These are phyloP conservation scores for Phytopythium litorale DNA, from an alignment of 352 stramenopile species.

Conservation along the genomic window DNA sequence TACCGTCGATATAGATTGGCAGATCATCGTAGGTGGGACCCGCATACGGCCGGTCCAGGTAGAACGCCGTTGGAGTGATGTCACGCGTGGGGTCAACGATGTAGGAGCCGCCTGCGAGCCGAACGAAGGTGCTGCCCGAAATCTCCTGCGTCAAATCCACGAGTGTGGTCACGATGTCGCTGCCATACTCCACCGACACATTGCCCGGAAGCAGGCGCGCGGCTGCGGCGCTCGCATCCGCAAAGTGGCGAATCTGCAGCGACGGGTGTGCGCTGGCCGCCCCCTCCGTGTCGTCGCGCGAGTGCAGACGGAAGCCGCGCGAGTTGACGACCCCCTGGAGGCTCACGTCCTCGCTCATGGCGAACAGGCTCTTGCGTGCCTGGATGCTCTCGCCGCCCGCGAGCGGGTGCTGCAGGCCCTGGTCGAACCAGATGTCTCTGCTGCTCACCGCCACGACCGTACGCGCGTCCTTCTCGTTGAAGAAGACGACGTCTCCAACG, in stretches of 20 bases:
- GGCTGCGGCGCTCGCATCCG: constrained; percentile 31
- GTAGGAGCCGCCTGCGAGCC: constrained; percentile 43
- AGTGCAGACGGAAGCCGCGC: constrained; percentile 40
- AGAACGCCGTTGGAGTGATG: constrained; percentile 30
- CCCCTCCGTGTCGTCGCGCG: constrained; percentile 39
- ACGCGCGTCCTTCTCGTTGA: constrained; percentile 44
- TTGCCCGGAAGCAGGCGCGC: constrained; percentile 34
- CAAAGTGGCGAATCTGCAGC: constrained; percentile 49
- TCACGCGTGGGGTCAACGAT: constrained; percentile 35
- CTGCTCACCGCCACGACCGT: constrained; percentile 41
- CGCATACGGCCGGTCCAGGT: constrained; percentile 42
- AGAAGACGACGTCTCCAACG: constrained; percentile 47
- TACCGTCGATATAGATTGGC: constrained; percentile 44
- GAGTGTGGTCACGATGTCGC: constrained; percentile 37
- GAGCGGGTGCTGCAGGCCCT: constrained; percentile 43
- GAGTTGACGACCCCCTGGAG: constrained; percentile 43
- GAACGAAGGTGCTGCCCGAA: constrained; percentile 35
- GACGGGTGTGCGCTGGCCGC: constrained; percentile 26
- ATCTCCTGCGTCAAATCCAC: constrained; percentile 35
- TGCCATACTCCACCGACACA: constrained; percentile 42
- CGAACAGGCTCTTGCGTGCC: constrained; percentile 37
- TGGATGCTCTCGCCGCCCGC: constrained; percentile 38
- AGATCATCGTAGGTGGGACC: constrained; percentile 45
- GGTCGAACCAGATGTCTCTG: constrained; percentile 39
- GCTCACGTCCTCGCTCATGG: constrained; percentile 40